Evolutionary conservation across 306 rosid genomes (phyloP).

Genomic region (Pyrus pyrifolia): DNA sequence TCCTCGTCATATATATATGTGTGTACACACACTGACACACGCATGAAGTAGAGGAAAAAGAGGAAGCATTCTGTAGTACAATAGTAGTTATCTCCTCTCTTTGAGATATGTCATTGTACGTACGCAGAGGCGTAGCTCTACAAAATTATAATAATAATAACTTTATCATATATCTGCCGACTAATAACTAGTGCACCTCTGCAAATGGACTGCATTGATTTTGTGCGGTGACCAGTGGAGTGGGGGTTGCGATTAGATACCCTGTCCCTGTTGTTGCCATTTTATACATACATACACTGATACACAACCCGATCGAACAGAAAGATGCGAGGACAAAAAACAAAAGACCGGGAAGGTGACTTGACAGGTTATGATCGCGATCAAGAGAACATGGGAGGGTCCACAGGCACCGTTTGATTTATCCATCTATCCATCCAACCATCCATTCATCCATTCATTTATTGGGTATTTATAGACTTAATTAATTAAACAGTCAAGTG

Average conservation of each 20-base stretch:
- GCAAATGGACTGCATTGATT: constrained; percentile 4
- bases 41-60: neutral
- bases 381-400: constrained; percentile 18
- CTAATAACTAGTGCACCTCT: constrained; percentile 7
- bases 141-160: neutral
- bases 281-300: neutral
- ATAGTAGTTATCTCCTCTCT: neutral
- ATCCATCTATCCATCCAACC: constrained; percentile 7
- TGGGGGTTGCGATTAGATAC: neutral
- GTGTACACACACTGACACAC: too few relatives aligned
- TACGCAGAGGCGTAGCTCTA: neutral
- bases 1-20: neutral
- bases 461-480: neutral
- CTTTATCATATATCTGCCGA: constrained; percentile 2
- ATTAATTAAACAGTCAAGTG: constrained; percentile 1
- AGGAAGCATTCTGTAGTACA: neutral
- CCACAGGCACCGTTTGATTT: constrained; percentile 42
- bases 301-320: neutral
- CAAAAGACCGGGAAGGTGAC: neutral
- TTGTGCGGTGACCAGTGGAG: constrained; percentile 11
- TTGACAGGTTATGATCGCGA: neutral
- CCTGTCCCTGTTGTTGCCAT: neutral
- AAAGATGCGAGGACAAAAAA: neutral
- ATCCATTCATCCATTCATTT: constrained; percentile 18
- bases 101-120: neutral